Conservation (phyloP, 495 filamentous ascomycete species). For the Talaromyces wortmannii region DNA sequence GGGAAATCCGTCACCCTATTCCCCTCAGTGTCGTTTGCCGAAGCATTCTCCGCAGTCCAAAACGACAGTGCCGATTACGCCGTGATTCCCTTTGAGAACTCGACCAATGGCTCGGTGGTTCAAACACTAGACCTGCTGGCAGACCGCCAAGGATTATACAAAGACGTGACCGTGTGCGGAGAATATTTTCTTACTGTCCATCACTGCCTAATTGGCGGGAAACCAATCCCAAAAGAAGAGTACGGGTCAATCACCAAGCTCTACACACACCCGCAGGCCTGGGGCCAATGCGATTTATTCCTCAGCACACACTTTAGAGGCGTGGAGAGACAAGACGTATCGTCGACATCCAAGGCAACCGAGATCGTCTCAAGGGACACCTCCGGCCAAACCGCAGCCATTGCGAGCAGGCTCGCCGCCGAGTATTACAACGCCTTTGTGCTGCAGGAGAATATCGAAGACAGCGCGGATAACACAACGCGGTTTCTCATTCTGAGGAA, state of each 20-base stretch:
- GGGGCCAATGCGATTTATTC: conserved; percentile 85
- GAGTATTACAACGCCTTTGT: conserved; percentile 57
- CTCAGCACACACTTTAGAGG: conserved; percentile 57
- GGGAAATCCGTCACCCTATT: conserved; percentile 45
- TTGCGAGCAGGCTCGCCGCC: conserved; percentile 69
- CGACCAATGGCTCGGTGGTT: conserved; percentile 84
- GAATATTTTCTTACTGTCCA: conserved; percentile 81
- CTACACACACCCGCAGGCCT: conserved; percentile 91
- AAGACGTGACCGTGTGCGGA: conserved; percentile 63
- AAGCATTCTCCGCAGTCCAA: conserved; percentile 77
- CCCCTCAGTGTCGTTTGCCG: conserved; percentile 53
- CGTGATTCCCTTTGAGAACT: conserved; percentile 94
- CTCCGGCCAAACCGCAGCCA: conserved; percentile 58
- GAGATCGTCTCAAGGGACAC: conserved; percentile 61
- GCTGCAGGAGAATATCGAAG: conserved; percentile 72
- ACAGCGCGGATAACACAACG: conserved; percentile 76
- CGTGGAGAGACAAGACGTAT: conserved; percentile 74
- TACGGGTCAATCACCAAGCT: conserved; percentile 41
- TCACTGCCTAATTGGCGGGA: conserved; percentile 68
- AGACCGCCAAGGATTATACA: conserved; percentile 53
- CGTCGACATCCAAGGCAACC: conserved; percentile 77
- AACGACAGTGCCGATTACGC: conserved; percentile 53
- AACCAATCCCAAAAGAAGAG: conserved; percentile 6
- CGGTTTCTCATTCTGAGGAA: conserved; percentile 74
- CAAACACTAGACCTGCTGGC: conserved; percentile 83